These are phyloP conservation scores for Nicotiana obtusifolia DNA, from an alignment of 257 asterid species.

Conservation along the genomic window DNA sequence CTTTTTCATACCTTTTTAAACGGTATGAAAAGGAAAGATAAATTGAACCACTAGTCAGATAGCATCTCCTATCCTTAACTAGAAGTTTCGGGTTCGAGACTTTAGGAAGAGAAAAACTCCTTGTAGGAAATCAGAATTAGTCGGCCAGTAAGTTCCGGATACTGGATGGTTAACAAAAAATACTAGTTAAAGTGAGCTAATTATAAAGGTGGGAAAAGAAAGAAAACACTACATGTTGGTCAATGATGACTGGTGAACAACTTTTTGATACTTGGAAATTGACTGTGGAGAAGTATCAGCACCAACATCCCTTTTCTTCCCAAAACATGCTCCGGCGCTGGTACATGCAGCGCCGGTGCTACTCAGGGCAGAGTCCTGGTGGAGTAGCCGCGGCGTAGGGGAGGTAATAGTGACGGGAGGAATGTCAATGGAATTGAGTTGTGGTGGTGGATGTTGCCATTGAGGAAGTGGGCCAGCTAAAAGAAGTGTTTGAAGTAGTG, in stretches of 20 bases:
- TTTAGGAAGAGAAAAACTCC: too few relatives aligned
- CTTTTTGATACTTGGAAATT: constrained; percentile 52
- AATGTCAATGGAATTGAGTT: constrained; percentile 72
- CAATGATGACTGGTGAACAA: constrained; percentile 71
- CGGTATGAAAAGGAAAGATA: constrained; percentile 38
- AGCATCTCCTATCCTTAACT: neutral
- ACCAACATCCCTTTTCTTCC: constrained; percentile 6
- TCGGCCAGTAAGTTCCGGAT: neutral
- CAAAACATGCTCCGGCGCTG: neutral
- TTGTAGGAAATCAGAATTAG: neutral
- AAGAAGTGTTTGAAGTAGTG: constrained; percentile 79
- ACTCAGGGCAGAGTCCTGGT: constrained; percentile 45
- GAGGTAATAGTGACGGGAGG: constrained; percentile 81
- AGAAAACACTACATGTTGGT: constrained; percentile 28
- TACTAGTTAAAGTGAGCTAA: constrained; percentile 9
- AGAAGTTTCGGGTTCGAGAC: neutral
- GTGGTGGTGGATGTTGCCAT: constrained; percentile 99
- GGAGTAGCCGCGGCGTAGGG: constrained; percentile 25
- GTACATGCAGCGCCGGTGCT: constrained; percentile 29
- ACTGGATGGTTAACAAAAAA: neutral
- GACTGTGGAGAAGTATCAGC: constrained; percentile 32
- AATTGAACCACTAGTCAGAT: neutral
- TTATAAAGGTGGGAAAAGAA: neutral
- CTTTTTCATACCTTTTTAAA: neutral
- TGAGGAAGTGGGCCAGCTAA: constrained; percentile 95